phyloP scores from a whole-genome alignment of 164 flowering plant genomes.

The Umbellularia californica region DNA sequence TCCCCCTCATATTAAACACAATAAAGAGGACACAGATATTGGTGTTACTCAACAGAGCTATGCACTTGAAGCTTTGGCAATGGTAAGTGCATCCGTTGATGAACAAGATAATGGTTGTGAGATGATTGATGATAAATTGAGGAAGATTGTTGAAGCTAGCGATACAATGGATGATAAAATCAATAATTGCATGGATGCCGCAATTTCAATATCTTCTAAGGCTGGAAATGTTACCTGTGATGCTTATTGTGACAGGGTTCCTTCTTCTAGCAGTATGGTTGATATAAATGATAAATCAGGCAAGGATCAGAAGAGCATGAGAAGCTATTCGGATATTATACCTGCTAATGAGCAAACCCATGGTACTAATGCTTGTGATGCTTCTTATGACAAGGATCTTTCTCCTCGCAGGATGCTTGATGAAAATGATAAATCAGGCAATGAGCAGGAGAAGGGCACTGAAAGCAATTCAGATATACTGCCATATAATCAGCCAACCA shows the following conservation, averaged over 20 bases:
- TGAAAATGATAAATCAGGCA: conserved; percentile 16
- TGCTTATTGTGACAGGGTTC: background rate
- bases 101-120: background rate
- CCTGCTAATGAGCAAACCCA: background rate
- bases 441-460: conserved; percentile 15
- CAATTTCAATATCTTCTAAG: background rate
- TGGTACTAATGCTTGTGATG: background rate
- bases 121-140: conserved; percentile 8
- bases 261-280: background rate
- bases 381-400: conserved; percentile 16
- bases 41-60: background rate
- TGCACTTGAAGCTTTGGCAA: conserved; percentile 2
- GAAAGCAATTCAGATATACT: conserved; percentile 12
- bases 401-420: background rate
- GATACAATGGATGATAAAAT: background rate
- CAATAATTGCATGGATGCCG: conserved; percentile 1
- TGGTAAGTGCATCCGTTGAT: conserved; percentile 4
- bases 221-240: conserved; percentile 1
- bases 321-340: background rate
- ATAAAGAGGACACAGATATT: background rate
- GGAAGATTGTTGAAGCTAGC: conserved; percentile 4
- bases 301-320: background rate
- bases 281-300: background rate
- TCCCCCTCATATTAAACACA: conserved; percentile 7
- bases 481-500: conserved; percentile 13